Conservation (phyloP, 768 basidiomycete species). For the Calocera cornea region DNA sequence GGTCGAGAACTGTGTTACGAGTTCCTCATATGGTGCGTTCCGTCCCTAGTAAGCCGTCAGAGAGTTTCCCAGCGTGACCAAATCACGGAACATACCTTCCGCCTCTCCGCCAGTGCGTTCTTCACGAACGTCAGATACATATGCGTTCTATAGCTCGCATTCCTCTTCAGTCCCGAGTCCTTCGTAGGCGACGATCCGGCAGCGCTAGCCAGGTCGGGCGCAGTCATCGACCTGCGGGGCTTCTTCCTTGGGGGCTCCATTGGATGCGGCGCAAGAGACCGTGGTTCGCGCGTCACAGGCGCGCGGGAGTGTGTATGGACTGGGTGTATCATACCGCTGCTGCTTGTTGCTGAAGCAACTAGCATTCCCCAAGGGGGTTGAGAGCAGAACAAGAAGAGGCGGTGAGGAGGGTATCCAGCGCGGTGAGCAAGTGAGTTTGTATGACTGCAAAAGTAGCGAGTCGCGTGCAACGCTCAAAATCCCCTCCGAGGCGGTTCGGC, state of each 20-base stretch:
- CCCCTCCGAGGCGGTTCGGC: not conserved
- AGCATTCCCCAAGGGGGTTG: not conserved
- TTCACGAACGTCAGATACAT: constrained; percentile 76
- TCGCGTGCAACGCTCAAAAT: not conserved
- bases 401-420: not conserved
- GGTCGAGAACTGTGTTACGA: constrained; percentile 64
- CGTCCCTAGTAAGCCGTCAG: constrained; percentile 41
- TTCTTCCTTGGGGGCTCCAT: constrained; percentile 2
- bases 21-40: constrained; percentile 68
- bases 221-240: not conserved
- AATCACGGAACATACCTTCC: constrained; percentile 36
- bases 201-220: not conserved
- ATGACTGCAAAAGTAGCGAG: not conserved
- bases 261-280: not conserved
- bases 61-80: not conserved
- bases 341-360: not conserved
- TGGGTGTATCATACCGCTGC: not conserved
- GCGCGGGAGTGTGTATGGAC: not conserved
- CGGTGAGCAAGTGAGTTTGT: not conserved
- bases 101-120: constrained; percentile 64
- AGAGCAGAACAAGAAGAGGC: not conserved
- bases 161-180: not conserved
- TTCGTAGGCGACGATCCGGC: not conserved
- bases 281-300: not conserved
- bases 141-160: constrained; percentile 61